These are phyloP conservation scores for Mycosphaerella sp. DNA, from an alignment of 2,329 filamentous ascomycete genomes.

Conservation along the genomic window DNA sequence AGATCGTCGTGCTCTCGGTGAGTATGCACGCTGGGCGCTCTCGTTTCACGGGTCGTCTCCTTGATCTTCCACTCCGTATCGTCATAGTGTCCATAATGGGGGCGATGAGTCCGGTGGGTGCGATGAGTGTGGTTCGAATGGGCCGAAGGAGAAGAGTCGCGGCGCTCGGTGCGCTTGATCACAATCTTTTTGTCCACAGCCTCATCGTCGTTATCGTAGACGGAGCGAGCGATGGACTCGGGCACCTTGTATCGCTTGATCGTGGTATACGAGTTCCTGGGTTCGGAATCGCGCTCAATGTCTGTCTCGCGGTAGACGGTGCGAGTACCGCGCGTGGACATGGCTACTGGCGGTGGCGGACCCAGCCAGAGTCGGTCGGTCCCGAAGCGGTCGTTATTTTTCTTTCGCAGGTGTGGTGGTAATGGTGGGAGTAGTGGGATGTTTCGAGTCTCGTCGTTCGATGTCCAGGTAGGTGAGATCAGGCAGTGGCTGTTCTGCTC, in stretches of 20 bases:
- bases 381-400: not conserved
- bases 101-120: slow-evolving; percentile 10
- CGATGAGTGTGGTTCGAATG: slow-evolving; percentile 8
- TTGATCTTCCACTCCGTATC: slow-evolving; percentile 26
- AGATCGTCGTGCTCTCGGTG: slow-evolving; percentile 18
- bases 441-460: not conserved
- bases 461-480: not conserved
- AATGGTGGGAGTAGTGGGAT: not conserved
- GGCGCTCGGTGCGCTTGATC: slow-evolving; percentile 32
- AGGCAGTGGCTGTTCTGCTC: not conserved
- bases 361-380: not conserved
- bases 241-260: slow-evolving; percentile 56
- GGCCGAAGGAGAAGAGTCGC: slow-evolving; percentile 17
- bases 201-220: slow-evolving; percentile 34
- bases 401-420: not conserved
- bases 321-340: slow-evolving; percentile 36
- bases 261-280: slow-evolving; percentile 45
- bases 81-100: slow-evolving; percentile 15
- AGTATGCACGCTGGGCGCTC: slow-evolving; percentile 11
- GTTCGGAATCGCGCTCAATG: slow-evolving; percentile 42
- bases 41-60: slow-evolving; percentile 20
- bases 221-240: slow-evolving; percentile 37
- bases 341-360: slow-evolving; percentile 1
- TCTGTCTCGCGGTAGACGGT: slow-evolving; percentile 41
- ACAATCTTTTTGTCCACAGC: slow-evolving; percentile 43